Percentiles rank a stretch among this genome's conserved stretches.
These are phyloP conservation scores for Plasmodiophora brassicae DNA, from an alignment of 208 protist species.

Conservation along the genomic window DNA sequence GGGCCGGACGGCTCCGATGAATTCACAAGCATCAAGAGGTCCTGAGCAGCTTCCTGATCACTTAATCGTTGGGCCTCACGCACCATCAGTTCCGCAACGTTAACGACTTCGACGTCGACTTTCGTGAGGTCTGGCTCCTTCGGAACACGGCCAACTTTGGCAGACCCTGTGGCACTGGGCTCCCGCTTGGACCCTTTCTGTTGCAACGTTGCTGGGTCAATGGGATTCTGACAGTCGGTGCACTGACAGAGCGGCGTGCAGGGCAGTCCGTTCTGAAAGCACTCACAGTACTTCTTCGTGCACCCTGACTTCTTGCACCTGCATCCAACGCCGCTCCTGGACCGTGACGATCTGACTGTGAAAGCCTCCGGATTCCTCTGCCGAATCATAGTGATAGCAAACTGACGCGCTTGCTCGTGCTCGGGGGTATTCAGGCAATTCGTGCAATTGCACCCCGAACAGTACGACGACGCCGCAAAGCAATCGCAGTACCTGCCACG, in stretches of 20 bases:
- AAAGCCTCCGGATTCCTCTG: neutral
- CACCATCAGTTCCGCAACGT: neutral
- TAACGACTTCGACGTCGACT: neutral
- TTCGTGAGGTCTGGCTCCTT: neutral
- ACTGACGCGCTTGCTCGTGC: neutral
- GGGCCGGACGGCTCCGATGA: too few species aligned
- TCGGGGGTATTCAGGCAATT: conserved; percentile 23
- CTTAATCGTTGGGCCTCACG: neutral
- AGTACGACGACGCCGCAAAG: conserved; percentile 1
- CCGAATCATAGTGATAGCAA: neutral
- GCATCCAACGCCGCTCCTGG: neutral
- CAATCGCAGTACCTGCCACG: conserved; percentile 9
- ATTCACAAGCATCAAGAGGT: neutral
- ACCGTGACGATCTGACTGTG: neutral
- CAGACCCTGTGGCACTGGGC: neutral
- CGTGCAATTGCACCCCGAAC: neutral
- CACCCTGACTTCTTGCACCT: conserved; percentile 6
- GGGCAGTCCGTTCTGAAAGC: neutral
- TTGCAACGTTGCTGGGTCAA: neutral
- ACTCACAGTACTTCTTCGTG: conserved; percentile 22
- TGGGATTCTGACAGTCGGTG: neutral
- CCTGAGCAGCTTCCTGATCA: conserved; percentile 17
- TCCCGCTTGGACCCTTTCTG: neutral
- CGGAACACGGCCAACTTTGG: neutral
- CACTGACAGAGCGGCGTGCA: neutral